Evolutionary conservation across 306 rosid genomes (phyloP).

Genomic region (Fragaria nilgerrensis): DNA sequence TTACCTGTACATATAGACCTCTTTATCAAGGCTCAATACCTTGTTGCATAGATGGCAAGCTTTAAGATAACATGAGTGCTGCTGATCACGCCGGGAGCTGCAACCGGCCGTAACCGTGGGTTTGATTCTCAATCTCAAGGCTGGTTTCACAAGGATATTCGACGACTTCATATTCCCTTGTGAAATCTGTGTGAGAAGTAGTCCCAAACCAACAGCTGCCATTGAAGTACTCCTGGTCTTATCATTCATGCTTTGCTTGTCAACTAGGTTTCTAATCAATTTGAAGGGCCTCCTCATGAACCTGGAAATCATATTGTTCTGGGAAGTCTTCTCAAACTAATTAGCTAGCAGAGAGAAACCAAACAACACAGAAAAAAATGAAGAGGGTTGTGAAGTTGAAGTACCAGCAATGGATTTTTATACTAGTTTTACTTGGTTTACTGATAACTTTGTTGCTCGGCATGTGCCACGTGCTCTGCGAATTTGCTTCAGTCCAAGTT

Average conservation of each 20-base stretch:
- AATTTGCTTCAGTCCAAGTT: not conserved
- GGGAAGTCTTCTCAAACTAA: not conserved
- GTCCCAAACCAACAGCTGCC: constrained; percentile 41
- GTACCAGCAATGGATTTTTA: constrained; percentile 2
- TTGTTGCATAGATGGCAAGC: constrained; percentile 46
- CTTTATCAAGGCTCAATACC: constrained; percentile 39
- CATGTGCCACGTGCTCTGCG: constrained; percentile 9
- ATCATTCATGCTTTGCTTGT: constrained; percentile 2
- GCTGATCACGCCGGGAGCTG: constrained; percentile 3
- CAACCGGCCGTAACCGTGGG: constrained; percentile 1
- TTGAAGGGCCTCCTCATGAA: not conserved
- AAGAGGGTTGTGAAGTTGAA: not conserved
- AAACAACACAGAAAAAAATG: not conserved
- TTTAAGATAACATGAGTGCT: constrained; percentile 37
- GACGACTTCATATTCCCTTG: constrained; percentile 12
- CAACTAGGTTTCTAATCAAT: not conserved
- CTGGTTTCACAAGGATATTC: constrained; percentile 38
- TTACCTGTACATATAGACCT: constrained; percentile 61
- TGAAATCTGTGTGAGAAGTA: constrained; percentile 33
- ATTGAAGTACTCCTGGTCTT: not conserved
- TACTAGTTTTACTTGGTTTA: not conserved
- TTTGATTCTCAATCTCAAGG: constrained; percentile 20
- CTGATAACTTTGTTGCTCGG: not conserved
- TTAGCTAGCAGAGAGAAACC: not conserved
- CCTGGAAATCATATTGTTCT: not conserved